Base-by-base conservation (phyloP, 164 flowering plant genomes). In the Vitis riparia region DNA sequence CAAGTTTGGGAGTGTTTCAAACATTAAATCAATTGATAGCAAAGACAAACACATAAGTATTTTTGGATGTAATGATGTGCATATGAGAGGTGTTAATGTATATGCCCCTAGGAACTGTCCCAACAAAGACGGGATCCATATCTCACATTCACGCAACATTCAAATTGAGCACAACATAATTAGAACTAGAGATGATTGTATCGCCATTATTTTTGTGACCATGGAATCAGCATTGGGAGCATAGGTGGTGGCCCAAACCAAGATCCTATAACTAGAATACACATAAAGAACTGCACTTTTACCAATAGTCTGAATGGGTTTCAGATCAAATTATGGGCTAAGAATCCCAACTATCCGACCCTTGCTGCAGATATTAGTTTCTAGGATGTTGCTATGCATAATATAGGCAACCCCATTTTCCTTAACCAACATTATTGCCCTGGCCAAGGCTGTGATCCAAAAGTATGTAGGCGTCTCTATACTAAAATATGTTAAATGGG, bases 61-160 rank as follows among this genome's bases (percentile, higher is more conserved):
- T 8, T 71, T 68, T 12, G 72, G 50, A 2, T 74, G 81, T 75
- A 67, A 57, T 8, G 50, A 73, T 65, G 8, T 84, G n/a, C 63
- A 32, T 14, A 15, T 83, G 32, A 19, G 67, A 7, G 7, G 53
- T 8, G 5, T 77, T 30, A 30, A 16, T 13, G 65, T 84, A 1
- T 11, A 47, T 4, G 83, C 85, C 0, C 87, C 83, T 0, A 74
- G 12, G 0, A 73, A 79, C 53, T 81, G 86, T 66, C 82, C 84
- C 48, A 83, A 83, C 78, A 81, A 84, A 0, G 86, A 83, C 60
- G 82, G 84, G 15, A 81, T 83, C 68, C 82, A 79, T 61, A 58
- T 79, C 3, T 73, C 73, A 0, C 5, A 15, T 44, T 76, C 82
- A 2, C n/a, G 44, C 2, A 51, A 49, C 8, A 58, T 82, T 59